Conservation (phyloP, 805 yeast genomes). For the Yamadazyma ubonensis region DNA sequence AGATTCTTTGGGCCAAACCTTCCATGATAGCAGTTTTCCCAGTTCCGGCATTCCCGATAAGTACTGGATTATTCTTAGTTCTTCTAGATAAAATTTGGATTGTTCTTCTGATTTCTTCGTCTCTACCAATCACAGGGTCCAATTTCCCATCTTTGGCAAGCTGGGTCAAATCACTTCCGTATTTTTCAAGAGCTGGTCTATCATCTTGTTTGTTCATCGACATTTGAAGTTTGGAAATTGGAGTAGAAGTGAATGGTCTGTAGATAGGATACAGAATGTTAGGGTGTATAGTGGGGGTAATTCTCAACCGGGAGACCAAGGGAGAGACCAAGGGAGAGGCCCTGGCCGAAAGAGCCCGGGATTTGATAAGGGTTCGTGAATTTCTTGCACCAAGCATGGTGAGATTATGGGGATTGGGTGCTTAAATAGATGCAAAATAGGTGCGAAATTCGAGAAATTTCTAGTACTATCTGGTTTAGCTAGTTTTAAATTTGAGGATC, state of each 20-base stretch:
- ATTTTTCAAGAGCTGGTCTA: slow-evolving; percentile 74
- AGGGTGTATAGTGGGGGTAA: not conserved
- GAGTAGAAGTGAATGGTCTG: slow-evolving; percentile 22
- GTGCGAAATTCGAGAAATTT: slow-evolving; percentile 10
- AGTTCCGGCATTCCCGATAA: slow-evolving; percentile 96
- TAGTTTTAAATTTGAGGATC: no score
- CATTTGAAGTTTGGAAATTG: slow-evolving; percentile 30
- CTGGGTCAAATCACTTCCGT: slow-evolving; percentile 81
- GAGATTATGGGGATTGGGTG: not conserved
- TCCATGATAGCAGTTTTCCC: slow-evolving; percentile 98
- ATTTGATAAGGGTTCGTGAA: slow-evolving; percentile 1
- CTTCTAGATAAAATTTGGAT: slow-evolving; percentile 89
- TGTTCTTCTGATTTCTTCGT: slow-evolving; percentile 90
- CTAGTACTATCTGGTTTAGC: no score
- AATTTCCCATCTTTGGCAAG: slow-evolving; percentile 86
- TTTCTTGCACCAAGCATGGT: slow-evolving; percentile 5
- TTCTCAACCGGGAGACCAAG: not conserved
- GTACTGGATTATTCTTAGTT: slow-evolving; percentile 92
- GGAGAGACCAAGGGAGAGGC: not conserved
- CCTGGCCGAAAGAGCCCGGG: no score
- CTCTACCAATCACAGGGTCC: slow-evolving; percentile 97
- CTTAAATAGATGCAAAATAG: not conserved
- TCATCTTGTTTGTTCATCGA: slow-evolving; percentile 49
- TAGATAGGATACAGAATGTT: not conserved
- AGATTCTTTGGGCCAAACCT: slow-evolving; percentile 91